These are phyloP conservation scores for Ceratocystis lukuohia DNA, from an alignment of 2,329 filamentous ascomycete genomes.

Conservation along the genomic window DNA sequence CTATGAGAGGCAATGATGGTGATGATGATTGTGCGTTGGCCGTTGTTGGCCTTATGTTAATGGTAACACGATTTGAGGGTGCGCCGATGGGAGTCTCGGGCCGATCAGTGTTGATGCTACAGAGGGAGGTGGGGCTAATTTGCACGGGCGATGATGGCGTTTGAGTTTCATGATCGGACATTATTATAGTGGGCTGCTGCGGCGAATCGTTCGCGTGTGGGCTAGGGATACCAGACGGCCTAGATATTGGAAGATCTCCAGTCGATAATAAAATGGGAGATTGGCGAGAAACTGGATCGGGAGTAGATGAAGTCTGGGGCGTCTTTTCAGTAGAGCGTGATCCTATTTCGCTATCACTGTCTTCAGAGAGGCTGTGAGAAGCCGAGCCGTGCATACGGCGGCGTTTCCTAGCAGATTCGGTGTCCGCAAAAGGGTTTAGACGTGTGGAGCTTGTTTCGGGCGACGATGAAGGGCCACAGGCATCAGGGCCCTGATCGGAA, in stretches of 20 bases:
- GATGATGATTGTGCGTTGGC: not conserved
- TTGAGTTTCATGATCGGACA: not conserved
- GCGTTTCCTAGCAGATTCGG: slow-evolving; percentile 46
- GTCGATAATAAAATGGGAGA: slow-evolving; percentile 34
- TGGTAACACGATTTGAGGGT: slow-evolving; percentile 9
- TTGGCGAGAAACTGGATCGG: slow-evolving; percentile 9
- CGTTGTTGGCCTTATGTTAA: slow-evolving; percentile 6
- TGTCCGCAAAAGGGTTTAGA: slow-evolving; percentile 51
- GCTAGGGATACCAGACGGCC: not conserved
- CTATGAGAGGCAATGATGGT: not conserved
- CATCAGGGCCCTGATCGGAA: slow-evolving; percentile 25
- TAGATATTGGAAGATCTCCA: not conserved
- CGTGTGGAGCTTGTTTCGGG: slow-evolving; percentile 47
- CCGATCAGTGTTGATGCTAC: not conserved
- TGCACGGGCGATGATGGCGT: not conserved
- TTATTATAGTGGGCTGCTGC: not conserved
- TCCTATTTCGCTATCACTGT: slow-evolving; percentile 32
- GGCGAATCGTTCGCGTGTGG: not conserved
- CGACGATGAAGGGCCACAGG: slow-evolving; percentile 41
- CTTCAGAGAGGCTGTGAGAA: slow-evolving; percentile 41
- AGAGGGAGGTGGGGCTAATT: not conserved
- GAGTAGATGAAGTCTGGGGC: slow-evolving; percentile 23
- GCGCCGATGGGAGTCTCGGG: not conserved
- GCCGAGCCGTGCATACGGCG: slow-evolving; percentile 45
- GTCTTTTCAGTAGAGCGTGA: slow-evolving; percentile 27